Base-by-base conservation (phyloP, 2,329 filamentous ascomycete genomes). In the Daldinia eschscholtzii region DNA sequence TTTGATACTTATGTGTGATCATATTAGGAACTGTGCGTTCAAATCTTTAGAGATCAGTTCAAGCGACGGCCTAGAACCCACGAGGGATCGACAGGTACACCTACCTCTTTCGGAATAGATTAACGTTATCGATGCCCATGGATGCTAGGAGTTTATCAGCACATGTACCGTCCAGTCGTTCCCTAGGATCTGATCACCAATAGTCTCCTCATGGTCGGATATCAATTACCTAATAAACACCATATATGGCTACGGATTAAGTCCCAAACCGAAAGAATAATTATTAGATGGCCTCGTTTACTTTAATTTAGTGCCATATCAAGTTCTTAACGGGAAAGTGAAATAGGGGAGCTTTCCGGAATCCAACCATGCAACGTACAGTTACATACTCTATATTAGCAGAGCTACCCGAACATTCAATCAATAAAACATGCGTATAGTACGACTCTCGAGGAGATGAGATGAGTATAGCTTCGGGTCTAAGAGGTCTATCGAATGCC, bases 21-120 rank as follows among this genome's bases (percentile, higher is more conserved):
- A 57, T 57, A 61, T 64, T 28, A 26, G 13, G 56, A 59, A 53
- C 67, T 65, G 64, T 70, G 67, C 64, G 55, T 30, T 26, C 50
- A 48, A 48, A 62, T 57, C 62, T 61, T 64, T 60, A 23, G 26
- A 64, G 66, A 67, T 71, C 50, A 67, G n/a, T 42, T 67, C 64
- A 65, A 70, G 41, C 64, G 61, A 67, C 39, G 52, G 59, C 57
- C 64, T 58, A 67, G 67, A 67, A 57, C 50, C 13, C 5, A 56
- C 18, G 53, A 61, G 53, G 13, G 67, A 72, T 72, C 64, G 57
- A 44, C 67, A 70, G 67, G 67, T 15, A 70, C 70, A 68, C 3
- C 4, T 67, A 18, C 67, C 56, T 5, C 15, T 70, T 71, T 70
- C 18, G 61, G 61, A 53, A 23, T 33, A 20, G 1, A 33, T 57